phyloP scores from a whole-genome alignment of 495 filamentous ascomycete species.

The Margaritispora aquatica region DNA sequence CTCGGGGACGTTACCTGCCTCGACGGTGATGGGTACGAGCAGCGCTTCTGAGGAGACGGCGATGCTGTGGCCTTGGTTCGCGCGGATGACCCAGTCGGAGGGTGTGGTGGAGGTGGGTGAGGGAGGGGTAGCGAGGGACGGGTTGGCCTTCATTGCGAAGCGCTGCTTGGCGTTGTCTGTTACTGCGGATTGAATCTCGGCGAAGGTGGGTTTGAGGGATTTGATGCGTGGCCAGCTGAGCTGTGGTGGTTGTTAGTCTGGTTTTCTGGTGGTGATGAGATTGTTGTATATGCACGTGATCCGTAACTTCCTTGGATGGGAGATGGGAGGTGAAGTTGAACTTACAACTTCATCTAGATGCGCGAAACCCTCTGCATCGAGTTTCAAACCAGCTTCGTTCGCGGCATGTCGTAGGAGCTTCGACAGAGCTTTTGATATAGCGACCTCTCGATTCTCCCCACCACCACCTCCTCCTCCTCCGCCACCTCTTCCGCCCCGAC shows the following conservation, averaged over 20 bases:
- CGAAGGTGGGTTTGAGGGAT: slow-evolving; percentile 62
- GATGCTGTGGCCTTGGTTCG: slow-evolving; percentile 85
- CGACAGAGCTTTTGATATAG: slow-evolving; percentile 75
- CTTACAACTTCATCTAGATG: slow-evolving; percentile 72
- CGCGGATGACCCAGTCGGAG: slow-evolving; percentile 77
- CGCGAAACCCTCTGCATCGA: slow-evolving; percentile 76
- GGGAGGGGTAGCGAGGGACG: slow-evolving; percentile 28
- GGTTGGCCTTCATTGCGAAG: slow-evolving; percentile 55
- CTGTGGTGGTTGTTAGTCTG: slow-evolving; percentile 4
- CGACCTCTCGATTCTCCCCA: slow-evolving; percentile 45
- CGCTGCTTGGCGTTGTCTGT: slow-evolving; percentile 81
- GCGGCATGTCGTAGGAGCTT: slow-evolving; percentile 81
- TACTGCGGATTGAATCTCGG: slow-evolving; percentile 68
- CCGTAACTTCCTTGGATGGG: neutral
- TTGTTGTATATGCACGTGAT: neutral
- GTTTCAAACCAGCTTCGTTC: slow-evolving; percentile 63
- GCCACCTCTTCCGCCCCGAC: slow-evolving; percentile 25
- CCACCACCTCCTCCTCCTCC: slow-evolving; percentile 27
- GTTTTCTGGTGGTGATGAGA: neutral
- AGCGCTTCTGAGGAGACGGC: slow-evolving; percentile 61
- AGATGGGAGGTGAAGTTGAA: slow-evolving; percentile 21
- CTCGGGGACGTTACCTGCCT: slow-evolving; percentile 46
- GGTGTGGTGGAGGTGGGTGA: slow-evolving; percentile 36
- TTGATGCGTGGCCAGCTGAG: slow-evolving; percentile 47
- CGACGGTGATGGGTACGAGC: slow-evolving; percentile 55